Evolutionary conservation across 306 rosid genomes (phyloP).

Genomic region (Nissolia schottii): DNA sequence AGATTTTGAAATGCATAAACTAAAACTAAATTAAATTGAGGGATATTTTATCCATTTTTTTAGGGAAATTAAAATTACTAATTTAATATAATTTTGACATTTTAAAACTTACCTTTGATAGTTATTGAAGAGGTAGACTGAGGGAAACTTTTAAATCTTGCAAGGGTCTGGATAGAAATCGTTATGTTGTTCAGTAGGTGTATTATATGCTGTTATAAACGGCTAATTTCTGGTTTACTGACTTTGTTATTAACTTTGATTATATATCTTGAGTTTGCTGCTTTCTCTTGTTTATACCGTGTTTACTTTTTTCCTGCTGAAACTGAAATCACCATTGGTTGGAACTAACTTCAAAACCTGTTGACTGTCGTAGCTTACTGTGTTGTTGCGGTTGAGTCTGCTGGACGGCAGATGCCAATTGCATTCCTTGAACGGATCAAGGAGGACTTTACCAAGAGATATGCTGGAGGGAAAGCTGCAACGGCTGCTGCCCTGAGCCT

Average conservation of each 20-base stretch:
- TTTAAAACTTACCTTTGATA: neutral
- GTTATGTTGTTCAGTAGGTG: neutral
- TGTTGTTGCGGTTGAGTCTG: constrained; percentile 81
- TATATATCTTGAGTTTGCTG: neutral
- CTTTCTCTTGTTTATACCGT: neutral
- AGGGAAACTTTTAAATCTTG: neutral
- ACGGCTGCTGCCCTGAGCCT: constrained; percentile 73
- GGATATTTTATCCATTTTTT: too few species aligned
- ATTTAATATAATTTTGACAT: too few species aligned
- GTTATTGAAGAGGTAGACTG: neutral
- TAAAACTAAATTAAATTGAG: too few species aligned
- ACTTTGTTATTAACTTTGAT: constrained; percentile 11
- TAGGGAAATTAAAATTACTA: neutral
- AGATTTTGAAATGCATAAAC: neutral
- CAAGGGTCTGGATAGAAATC: neutral
- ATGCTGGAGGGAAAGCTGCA: constrained; percentile 85
- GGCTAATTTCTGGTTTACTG: neutral
- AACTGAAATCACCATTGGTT: neutral
- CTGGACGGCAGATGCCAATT: constrained; percentile 78
- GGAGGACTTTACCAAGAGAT: constrained; percentile 77
- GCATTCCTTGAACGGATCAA: constrained; percentile 86
- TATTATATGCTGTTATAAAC: neutral
- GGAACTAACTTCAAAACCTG: constrained; percentile 28
- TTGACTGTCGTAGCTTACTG: constrained; percentile 64
- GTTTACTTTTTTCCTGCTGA: constrained; percentile 1